Conservation (phyloP, 2,329 filamentous ascomycete genomes). For the Alternaria arborescens region DNA sequence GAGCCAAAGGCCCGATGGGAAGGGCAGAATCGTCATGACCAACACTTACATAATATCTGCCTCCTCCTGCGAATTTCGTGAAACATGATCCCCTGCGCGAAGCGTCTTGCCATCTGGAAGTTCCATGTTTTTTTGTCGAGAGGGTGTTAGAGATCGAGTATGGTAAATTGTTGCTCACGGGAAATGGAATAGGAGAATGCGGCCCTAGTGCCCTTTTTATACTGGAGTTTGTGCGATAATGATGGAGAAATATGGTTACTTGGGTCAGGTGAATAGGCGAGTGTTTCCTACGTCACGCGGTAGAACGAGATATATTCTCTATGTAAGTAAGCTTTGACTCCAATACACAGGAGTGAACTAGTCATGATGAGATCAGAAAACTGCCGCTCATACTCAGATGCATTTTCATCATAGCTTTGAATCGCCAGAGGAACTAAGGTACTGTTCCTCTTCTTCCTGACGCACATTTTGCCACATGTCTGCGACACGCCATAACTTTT, state of each 20-base stretch:
- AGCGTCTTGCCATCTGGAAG: background rate
- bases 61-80: background rate
- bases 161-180: background rate
- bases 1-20: background rate
- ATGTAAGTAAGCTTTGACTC: background rate
- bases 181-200: background rate
- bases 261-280: background rate
- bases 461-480: conserved; percentile 44
- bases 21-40: background rate
- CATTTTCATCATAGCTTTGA: conserved; percentile 9
- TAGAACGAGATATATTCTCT: background rate
- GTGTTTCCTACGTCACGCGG: background rate
- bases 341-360: background rate
- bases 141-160: background rate
- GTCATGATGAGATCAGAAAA: background rate
- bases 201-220: background rate
- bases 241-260: background rate
- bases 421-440: background rate
- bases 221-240: background rate
- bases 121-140: background rate
- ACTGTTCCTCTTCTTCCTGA: conserved; percentile 23
- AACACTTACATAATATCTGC: background rate
- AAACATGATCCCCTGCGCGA: background rate
- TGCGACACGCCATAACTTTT: conserved; percentile 35
- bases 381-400: background rate